Percentiles rank a stretch among this genome's conserved stretches.
Conservation (phyloP, 768 basidiomycete species). For the Trametes cinnabarina region DNA sequence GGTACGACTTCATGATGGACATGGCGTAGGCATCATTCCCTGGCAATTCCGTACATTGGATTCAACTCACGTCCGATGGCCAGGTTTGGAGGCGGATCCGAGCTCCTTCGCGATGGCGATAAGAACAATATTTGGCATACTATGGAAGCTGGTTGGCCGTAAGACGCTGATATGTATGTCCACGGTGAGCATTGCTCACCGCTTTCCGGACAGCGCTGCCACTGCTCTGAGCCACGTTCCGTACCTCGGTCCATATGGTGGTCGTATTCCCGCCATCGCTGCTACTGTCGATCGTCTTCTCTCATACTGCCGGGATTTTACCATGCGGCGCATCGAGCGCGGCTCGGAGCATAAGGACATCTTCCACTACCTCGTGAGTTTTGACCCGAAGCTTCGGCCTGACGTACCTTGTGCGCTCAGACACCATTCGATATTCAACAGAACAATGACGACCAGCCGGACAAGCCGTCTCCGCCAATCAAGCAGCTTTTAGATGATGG, state of each 20-base stretch:
- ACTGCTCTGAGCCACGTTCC: constrained; percentile 9
- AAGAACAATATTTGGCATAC: constrained; percentile 4
- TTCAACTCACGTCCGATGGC: background rate
- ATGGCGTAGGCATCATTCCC: constrained; percentile 30
- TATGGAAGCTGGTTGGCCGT: constrained; percentile 6
- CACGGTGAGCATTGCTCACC: background rate
- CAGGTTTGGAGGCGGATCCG: constrained; percentile 41
- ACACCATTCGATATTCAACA: background rate
- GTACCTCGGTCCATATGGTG: constrained; percentile 3
- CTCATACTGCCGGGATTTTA: background rate
- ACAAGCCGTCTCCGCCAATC: constrained; percentile 1
- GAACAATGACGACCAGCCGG: constrained; percentile 17
- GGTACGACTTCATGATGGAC: constrained; percentile 45
- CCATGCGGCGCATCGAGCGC: constrained; percentile 12
- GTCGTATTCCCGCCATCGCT: background rate
- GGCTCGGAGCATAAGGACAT: constrained; percentile 42
- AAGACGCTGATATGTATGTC: background rate
- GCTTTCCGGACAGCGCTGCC: background rate
- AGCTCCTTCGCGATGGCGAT: constrained; percentile 39
- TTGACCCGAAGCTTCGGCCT: too few species aligned
- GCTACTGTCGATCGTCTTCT: background rate
- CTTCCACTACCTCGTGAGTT: constrained; percentile 42
- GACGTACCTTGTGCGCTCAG: background rate
- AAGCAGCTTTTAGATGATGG: constrained; percentile 16
- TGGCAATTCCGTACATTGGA: background rate